These are phyloP conservation scores for Starmera dryadoides DNA, from an alignment of 805 yeast species.

Conservation along the genomic window DNA sequence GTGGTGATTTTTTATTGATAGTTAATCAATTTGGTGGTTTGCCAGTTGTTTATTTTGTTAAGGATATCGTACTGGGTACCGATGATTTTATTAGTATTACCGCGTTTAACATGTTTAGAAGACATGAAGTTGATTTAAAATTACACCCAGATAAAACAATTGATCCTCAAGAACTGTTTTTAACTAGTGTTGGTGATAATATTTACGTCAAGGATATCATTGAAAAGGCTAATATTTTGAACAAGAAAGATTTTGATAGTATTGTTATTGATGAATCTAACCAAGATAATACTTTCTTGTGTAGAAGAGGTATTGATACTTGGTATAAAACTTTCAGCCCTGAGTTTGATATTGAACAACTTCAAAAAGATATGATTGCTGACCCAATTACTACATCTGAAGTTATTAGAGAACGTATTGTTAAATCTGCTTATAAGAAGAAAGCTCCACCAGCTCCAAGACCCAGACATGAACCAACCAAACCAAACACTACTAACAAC, in stretches of 20 bases:
- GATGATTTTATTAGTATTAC: constrained; percentile 39
- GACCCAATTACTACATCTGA: constrained; percentile 22
- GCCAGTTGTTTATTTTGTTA: constrained; percentile 39
- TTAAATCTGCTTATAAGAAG: constrained; percentile 5
- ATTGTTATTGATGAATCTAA: constrained; percentile 29
- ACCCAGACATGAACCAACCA: background rate
- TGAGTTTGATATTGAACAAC: constrained; percentile 16
- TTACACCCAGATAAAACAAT: constrained; percentile 21
- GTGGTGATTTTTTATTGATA: constrained; percentile 47
- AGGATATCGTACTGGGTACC: constrained; percentile 45
- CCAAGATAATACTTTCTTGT: constrained; percentile 21
- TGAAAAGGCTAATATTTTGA: constrained; percentile 36
- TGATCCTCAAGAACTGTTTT: constrained; percentile 39
- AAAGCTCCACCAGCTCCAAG: background rate
- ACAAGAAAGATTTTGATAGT: constrained; percentile 26
- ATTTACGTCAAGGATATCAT: constrained; percentile 36
- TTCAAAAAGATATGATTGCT: constrained; percentile 9
- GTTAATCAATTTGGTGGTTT: constrained; percentile 24
- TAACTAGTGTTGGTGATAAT: constrained; percentile 43
- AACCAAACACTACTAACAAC: too few relatives aligned
- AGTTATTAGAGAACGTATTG: constrained; percentile 14
- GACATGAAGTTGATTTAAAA: constrained; percentile 29
- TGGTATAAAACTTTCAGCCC: constrained; percentile 18
- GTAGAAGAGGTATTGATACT: constrained; percentile 27
- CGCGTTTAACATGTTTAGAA: constrained; percentile 40